phyloP scores from a whole-genome alignment of 2,329 filamentous ascomycete genomes.

The Xylaria multiplex region DNA sequence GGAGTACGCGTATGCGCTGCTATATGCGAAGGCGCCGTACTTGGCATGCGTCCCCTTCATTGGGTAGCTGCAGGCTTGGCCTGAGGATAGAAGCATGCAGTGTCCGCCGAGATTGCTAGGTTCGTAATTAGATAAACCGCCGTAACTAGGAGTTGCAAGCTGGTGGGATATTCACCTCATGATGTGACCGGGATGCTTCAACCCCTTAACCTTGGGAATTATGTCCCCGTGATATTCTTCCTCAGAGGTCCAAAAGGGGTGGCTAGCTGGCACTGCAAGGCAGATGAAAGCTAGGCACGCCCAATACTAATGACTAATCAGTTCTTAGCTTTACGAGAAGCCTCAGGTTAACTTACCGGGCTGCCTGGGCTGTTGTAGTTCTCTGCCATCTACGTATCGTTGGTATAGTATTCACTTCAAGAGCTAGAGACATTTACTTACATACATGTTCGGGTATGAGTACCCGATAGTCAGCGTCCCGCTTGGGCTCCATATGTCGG shows the following conservation, averaged over 20 bases:
- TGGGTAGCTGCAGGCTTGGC: slow-evolving; percentile 84
- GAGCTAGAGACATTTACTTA: slow-evolving; percentile 47
- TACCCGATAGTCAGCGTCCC: slow-evolving; percentile 82
- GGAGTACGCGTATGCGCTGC: slow-evolving; percentile 78
- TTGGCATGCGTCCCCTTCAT: slow-evolving; percentile 85
- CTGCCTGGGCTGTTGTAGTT: slow-evolving; percentile 84
- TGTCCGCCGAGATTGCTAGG: slow-evolving; percentile 74
- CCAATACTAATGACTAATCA: slow-evolving; percentile 70
- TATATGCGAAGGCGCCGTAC: slow-evolving; percentile 83
- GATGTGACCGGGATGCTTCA: slow-evolving; percentile 78
- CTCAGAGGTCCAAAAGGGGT: slow-evolving; percentile 78
- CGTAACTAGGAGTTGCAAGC: background rate
- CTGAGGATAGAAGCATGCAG: slow-evolving; percentile 78
- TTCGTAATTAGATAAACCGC: background rate
- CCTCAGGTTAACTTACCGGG: slow-evolving; percentile 54
- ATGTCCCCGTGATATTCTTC: slow-evolving; percentile 69
- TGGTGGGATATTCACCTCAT: slow-evolving; percentile 56
- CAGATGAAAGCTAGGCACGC: slow-evolving; percentile 81
- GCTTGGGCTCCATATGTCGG: slow-evolving; percentile 77
- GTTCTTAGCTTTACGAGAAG: background rate
- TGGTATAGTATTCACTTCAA: slow-evolving; percentile 14
- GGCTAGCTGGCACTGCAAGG: slow-evolving; percentile 72
- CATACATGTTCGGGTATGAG: slow-evolving; percentile 80
- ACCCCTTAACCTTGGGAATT: slow-evolving; percentile 67
- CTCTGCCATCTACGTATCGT: slow-evolving; percentile 69